Evolutionary conservation across 768 basidiomycete species (phyloP).

Genomic region (Xerocomellus dryophilus): DNA sequence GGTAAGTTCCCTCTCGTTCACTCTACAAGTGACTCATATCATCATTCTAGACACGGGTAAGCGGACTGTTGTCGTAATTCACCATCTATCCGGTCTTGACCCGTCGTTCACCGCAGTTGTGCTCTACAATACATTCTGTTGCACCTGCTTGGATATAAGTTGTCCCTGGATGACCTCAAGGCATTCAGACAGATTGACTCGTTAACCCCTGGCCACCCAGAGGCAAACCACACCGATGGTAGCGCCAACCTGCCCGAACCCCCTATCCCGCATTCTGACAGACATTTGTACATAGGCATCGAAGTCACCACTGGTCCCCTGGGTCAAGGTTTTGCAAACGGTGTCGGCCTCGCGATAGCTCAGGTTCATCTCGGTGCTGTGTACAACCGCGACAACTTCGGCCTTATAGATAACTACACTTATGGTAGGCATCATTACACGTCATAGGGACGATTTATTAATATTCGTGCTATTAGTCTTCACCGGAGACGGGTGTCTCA

Average conservation of each 20-base stretch:
- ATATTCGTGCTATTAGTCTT: slow-evolving; percentile 52
- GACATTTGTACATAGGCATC: slow-evolving; percentile 43
- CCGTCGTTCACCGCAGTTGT: slow-evolving; percentile 51
- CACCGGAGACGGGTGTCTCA: slow-evolving; percentile 92
- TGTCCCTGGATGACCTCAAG: slow-evolving; percentile 91
- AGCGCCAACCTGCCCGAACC: slow-evolving; percentile 2
- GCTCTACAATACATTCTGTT: slow-evolving; percentile 91
- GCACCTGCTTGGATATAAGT: slow-evolving; percentile 88
- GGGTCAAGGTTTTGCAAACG: slow-evolving; percentile 92
- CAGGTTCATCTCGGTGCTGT: slow-evolving; percentile 88
- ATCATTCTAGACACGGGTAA: slow-evolving; percentile 64
- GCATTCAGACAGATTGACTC: slow-evolving; percentile 89
- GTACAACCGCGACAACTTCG: slow-evolving; percentile 83
- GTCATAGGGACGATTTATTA: slow-evolving; percentile 1
- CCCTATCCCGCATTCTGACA: slow-evolving; percentile 9
- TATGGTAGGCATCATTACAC: slow-evolving; percentile 54
- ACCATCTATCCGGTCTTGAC: slow-evolving; percentile 1
- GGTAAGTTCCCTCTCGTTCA: slow-evolving; percentile 43
- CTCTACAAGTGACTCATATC: slow-evolving; percentile 10
- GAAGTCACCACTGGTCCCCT: slow-evolving; percentile 96
- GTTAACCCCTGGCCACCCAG: slow-evolving; percentile 92
- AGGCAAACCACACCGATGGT: slow-evolving; percentile 67
- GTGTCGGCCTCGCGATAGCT: slow-evolving; percentile 90
- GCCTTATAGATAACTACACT: slow-evolving; percentile 82
- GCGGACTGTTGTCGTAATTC: slow-evolving; percentile 19